Evolutionary conservation across 306 rosid species (phyloP).

Genomic region (Medicago ruthenica): DNA sequence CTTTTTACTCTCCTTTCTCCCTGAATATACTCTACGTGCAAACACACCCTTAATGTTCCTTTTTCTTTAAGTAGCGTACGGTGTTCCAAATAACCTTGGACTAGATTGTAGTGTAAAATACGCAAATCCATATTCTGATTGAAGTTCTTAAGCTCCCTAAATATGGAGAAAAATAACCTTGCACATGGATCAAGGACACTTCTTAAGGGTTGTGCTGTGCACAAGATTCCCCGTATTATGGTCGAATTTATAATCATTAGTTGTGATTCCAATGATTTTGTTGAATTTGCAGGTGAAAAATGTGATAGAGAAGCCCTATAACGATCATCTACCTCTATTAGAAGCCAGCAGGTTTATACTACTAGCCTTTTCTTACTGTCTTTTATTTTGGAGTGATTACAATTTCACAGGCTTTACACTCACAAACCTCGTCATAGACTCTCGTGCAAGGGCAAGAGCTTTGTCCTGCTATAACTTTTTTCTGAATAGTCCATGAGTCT

Average conservation of each 20-base stretch:
- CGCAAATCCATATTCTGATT: not conserved
- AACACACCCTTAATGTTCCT: not conserved
- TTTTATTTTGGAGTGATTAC: conserved; percentile 28
- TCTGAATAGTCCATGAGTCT: not conserved
- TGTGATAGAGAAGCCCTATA: conserved; percentile 94
- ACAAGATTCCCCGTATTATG: not conserved
- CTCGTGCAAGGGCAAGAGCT: conserved; percentile 13
- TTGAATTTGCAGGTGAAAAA: conserved; percentile 83
- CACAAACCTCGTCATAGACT: conserved; percentile 8
- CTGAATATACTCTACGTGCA: not conserved
- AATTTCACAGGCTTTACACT: conserved; percentile 19
- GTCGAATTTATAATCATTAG: conserved; percentile 14
- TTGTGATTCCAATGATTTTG: conserved; percentile 39
- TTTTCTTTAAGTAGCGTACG: too few relatives aligned
- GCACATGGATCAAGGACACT: not conserved
- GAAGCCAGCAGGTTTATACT: conserved; percentile 97
- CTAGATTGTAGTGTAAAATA: not conserved
- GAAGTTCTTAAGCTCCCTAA: conserved; percentile 6
- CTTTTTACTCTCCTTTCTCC: not conserved
- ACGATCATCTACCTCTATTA: conserved; percentile 88
- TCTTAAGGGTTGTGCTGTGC: not conserved
- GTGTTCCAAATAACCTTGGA: conserved; percentile 21
- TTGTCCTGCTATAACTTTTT: not conserved
- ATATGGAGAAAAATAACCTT: not conserved
- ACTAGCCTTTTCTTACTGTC: conserved; percentile 21